These are phyloP conservation scores for Camellia sinensis DNA, from an alignment of 148 eudicot species.

Conservation along the genomic window DNA sequence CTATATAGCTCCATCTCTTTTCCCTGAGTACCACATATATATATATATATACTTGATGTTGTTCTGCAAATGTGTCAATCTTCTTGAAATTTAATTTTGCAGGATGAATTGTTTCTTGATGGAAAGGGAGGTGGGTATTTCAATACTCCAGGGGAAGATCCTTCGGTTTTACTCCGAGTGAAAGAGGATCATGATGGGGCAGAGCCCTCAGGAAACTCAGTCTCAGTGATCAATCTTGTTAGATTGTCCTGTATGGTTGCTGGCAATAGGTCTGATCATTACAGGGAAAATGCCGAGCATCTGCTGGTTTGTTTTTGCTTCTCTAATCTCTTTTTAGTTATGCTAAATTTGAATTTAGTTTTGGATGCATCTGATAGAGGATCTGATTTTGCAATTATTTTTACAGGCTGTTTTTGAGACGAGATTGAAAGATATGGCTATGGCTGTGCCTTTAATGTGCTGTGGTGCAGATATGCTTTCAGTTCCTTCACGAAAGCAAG, in stretches of 20 bases:
- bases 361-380: neutral
- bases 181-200: conserved; percentile 99
- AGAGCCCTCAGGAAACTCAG: conserved; percentile 97
- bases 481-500: conserved; percentile 75
- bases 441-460: conserved; percentile 96
- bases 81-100: conserved; percentile 10
- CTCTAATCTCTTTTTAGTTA: neutral
- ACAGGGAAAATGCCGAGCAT: conserved; percentile 60
- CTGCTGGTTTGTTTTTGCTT: conserved; percentile 54
- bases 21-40: neutral
- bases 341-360: neutral
- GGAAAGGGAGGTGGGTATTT: conserved; percentile 85
- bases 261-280: conserved; percentile 44
- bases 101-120: conserved; percentile 93
- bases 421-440: conserved; percentile 64
- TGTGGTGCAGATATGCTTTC: conserved; percentile 84
- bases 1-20: neutral
- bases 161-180: conserved; percentile 84
- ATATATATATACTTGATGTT: neutral
- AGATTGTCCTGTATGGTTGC: conserved; percentile 62
- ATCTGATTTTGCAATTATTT: conserved; percentile 12
- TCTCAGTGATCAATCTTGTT: conserved; percentile 72
- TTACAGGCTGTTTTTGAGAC: conserved; percentile 69
- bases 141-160: conserved; percentile 90
- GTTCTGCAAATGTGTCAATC: neutral